Percentiles rank a stretch among this genome's conserved stretches.
Evolutionary conservation across 129 eudicot genomes (phyloP).

Genomic region (Calendula officinalis): DNA sequence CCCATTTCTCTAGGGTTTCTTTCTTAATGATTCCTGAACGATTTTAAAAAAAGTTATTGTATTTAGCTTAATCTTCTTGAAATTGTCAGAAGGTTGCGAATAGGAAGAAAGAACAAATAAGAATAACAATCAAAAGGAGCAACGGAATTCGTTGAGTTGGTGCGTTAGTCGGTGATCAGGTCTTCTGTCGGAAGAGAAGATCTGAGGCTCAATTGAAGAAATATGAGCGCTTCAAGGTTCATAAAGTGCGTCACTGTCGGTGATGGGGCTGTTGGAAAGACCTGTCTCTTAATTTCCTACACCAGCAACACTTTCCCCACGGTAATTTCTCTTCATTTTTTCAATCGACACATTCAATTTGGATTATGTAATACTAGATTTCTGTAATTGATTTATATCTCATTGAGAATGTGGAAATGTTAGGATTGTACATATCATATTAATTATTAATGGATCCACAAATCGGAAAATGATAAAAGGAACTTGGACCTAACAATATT

Average conservation of each 20-base stretch:
- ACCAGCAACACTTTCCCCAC: slow-evolving; percentile 99
- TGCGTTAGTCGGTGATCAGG: slow-evolving; percentile 44
- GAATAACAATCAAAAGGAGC: not conserved
- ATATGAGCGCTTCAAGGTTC: slow-evolving; percentile 95
- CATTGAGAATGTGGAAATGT: not conserved
- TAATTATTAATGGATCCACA: not conserved
- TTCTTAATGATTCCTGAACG: slow-evolving; percentile 11
- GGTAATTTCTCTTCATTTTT: slow-evolving; percentile 32
- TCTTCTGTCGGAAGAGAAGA: slow-evolving; percentile 52
- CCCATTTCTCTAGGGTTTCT: slow-evolving; percentile 36
- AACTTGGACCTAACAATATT: not conserved
- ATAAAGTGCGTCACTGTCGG: slow-evolving; percentile 97
- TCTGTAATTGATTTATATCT: not conserved
- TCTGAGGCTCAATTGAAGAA: slow-evolving; percentile 37
- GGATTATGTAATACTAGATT: not conserved
- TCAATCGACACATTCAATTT: not conserved
- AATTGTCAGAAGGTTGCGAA: not conserved
- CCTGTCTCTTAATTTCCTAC: slow-evolving; percentile 95
- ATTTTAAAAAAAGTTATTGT: not conserved
- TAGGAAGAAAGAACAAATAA: not conserved
- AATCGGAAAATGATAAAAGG: not conserved
- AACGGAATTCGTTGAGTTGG: slow-evolving; percentile 1
- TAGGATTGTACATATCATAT: no score
- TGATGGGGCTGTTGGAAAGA: slow-evolving; percentile 97
- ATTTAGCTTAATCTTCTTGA: not conserved